Evolutionary conservation across 345 rosid genomes (phyloP), one percentile per base, ranked within the genome.

Genomic region (Zanthoxylum bungeanum): DNA sequence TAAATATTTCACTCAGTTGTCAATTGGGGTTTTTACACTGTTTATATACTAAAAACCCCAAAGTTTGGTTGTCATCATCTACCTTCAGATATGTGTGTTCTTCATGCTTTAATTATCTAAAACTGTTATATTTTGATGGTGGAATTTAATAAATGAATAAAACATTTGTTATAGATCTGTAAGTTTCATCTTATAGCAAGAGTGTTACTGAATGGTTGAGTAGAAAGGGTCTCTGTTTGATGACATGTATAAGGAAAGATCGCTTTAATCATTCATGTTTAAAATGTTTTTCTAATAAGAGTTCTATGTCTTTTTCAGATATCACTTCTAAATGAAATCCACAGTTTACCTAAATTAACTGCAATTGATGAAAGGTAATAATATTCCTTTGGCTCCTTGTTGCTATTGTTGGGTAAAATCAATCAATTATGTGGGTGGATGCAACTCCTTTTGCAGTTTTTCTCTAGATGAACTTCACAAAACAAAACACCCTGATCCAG

Each of bases 331-430:
- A 57, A 73, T 7, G 81, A 83, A 53, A 64, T 53, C 67, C 28
- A 66, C 36, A 70, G 44, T 25, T 75, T 65, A 30, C 63, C 71
- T 5, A 33, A 30, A 47, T 59, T 82, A 69, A 71, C 66, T 61
- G 69, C 74, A 47, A 66, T 71, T 12, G 83, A 82, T 40, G 60
- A 86, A 77, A 83, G 87, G 89, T 88, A 60, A 60, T 17, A n/a
- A 9, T 4, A 11, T 71, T 36, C 37, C 0, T 11, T 30, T 51
- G 34, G 22, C 2, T 10, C 4, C 22, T 24, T 39, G 6, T 37
- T 19, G 3, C 19, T 21, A 28, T 27, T 22, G 16, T 31, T 30
- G 27, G 27, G 33, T 55, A 60, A 33, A 64, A 60, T 19, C 8
- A 9, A 40, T 16, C 16, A 9, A 33, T 37, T 51, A 36, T 24